phyloP scores from a whole-genome alignment of 2,329 filamentous ascomycete species.

The Diatrype stigma region DNA sequence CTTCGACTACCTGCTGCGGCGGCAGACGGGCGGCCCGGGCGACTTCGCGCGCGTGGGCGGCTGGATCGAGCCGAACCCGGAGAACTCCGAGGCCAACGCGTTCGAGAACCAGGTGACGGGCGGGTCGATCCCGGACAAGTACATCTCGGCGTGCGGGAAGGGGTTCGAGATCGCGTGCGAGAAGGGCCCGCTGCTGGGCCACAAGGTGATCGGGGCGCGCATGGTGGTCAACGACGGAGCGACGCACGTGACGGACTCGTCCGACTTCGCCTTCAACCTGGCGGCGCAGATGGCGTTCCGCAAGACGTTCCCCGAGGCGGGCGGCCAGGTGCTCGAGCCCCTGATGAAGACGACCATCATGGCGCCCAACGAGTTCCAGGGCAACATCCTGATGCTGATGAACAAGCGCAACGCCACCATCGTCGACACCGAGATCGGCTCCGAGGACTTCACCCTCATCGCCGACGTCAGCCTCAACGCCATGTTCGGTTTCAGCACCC shows the following conservation, averaged over 20 bases:
- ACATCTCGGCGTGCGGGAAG: constrained; percentile 89
- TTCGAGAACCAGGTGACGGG: constrained; percentile 88
- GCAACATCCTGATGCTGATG: constrained; percentile 86
- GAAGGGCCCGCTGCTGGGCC: constrained; percentile 86
- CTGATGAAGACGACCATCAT: constrained; percentile 98
- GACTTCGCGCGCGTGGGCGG: constrained; percentile 92
- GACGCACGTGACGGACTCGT: constrained; percentile 96
- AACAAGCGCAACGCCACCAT: constrained; percentile 97
- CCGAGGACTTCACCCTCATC: constrained; percentile 88
- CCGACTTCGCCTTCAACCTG: constrained; percentile 91
- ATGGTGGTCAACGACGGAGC: constrained; percentile 97
- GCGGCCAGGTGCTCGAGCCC: constrained; percentile 84
- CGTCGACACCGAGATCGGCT: constrained; percentile 88
- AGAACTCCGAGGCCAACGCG: constrained; percentile 67
- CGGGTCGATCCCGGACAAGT: constrained; percentile 93
- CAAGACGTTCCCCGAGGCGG: constrained; percentile 79
- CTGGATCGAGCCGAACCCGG: constrained; percentile 80
- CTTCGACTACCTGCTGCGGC: constrained; percentile 92
- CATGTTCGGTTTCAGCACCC: constrained; percentile 96
- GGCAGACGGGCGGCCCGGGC: constrained; percentile 91
- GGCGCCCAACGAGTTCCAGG: constrained; percentile 95
- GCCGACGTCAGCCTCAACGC: constrained; percentile 91
- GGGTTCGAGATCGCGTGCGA: constrained; percentile 80
- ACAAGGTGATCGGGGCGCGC: constrained; percentile 81
- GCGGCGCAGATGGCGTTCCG: constrained; percentile 96